Base-by-base conservation (phyloP, 1,139 yeast species). In the Citeromyces hawaiiensis region DNA sequence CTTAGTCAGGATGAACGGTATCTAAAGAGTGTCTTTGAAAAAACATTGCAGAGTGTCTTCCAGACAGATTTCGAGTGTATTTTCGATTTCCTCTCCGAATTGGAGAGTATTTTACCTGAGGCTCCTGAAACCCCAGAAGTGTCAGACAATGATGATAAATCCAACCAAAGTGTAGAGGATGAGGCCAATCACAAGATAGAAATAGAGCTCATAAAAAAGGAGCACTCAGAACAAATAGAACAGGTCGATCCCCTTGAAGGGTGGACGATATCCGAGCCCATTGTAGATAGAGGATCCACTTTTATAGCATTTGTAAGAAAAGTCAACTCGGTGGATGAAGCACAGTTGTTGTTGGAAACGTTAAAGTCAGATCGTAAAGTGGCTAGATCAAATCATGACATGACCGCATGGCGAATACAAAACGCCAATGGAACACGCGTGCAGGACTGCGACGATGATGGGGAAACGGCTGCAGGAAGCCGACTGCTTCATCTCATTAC, bases 401-500 rank as follows among this genome's bases (percentile, higher is more conserved):
- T 91, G 73, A 73, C 78, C 19, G 88, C 95, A 0, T 88, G 91
- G 81, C 63, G 97, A 45, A 81, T 88, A 2, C 66, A 66, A 44
- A 63, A 70, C 19, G 50, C 52, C 10, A 63, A 69, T 27, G 79
- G 76, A 0, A 69, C 76, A 0, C 66, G 70, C 37, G 70, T 66
- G 43, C 91, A 83, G 50, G 97, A 91, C 52, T 86, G 83, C 52
- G 97, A 91, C 51, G 98, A 93, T 54, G 98, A 91, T 54, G 98
- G 98, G 3, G 99, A 91, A 54, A 71, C 94, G 0, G 98, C 97
- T 0, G 96, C 98, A 0, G 98, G 99, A 4, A 77, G 93, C 4
- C 63, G 96, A 44, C 63, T 88, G 64, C 59, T 87, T 42, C 96
- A 87, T 63, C 60, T 88, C 41, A 60, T 88, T 45, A 43, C 66